A percentile compares a stretch with the other conserved stretches of the same genome.
phyloP scores from a whole-genome alignment of 768 basidiomycete genomes.

The Russula earlei region DNA sequence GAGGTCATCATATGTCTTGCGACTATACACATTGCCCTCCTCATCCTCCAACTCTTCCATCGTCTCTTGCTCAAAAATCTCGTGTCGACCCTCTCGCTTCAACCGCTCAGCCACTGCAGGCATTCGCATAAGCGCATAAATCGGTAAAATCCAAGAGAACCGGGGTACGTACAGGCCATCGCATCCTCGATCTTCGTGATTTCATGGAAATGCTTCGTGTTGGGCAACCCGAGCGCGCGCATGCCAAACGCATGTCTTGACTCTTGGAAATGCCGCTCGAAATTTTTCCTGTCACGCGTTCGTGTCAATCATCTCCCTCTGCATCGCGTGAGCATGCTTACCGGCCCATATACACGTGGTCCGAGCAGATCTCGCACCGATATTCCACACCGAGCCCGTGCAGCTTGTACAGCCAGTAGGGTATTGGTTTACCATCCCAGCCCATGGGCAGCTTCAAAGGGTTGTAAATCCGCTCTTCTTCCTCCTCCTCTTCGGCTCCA shows the following conservation, averaged over 20 bases:
- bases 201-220: constrained; percentile 98
- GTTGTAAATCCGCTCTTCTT: constrained; percentile 95
- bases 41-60: constrained; percentile 98
- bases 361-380: constrained; percentile 94
- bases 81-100: constrained; percentile 92
- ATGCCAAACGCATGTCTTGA: constrained; percentile 96
- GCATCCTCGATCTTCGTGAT: constrained; percentile 97
- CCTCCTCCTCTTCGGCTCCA: constrained; percentile 75
- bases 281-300: constrained; percentile 72
- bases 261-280: constrained; percentile 95
- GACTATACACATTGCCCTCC: constrained; percentile 97
- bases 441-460: constrained; percentile 93
- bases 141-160: not conserved
- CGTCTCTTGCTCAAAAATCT: constrained; percentile 86
- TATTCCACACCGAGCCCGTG: constrained; percentile 99
- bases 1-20: constrained; percentile 92
- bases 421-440: constrained; percentile 99
- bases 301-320: not conserved
- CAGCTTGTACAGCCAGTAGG: constrained; percentile 96
- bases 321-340: constrained; percentile 27
- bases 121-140: not conserved
- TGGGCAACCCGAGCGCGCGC: constrained; percentile 93
- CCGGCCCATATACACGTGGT: constrained; percentile 95
- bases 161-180: constrained; percentile 61
- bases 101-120: constrained; percentile 86